These are phyloP conservation scores for Penicillium samsonianum DNA, from an alignment of 495 filamentous ascomycete species.

Conservation along the genomic window DNA sequence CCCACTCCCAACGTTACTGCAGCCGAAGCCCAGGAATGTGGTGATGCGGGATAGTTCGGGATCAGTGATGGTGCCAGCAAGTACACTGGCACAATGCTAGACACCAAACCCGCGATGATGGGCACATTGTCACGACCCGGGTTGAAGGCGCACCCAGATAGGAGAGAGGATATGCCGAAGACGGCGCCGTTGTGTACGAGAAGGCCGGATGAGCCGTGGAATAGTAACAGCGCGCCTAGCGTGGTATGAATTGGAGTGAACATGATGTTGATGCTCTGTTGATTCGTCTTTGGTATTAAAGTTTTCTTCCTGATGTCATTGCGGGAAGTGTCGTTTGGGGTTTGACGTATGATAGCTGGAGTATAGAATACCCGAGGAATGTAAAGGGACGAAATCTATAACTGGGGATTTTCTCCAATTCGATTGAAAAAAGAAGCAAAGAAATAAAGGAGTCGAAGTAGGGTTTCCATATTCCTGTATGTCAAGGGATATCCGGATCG, in stretches of 20 bases:
- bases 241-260: constrained; percentile 60
- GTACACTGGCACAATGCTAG: constrained; percentile 44
- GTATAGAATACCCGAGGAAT: not conserved
- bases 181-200: constrained; percentile 57
- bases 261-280: constrained; percentile 38
- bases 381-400: not conserved
- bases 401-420: not conserved
- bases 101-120: constrained; percentile 50
- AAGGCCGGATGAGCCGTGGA: constrained; percentile 53
- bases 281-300: constrained; percentile 16
- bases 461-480: constrained; percentile 8
- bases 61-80: constrained; percentile 46
- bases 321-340: not conserved
- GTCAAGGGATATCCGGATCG: constrained; percentile 16
- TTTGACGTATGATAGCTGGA: not conserved
- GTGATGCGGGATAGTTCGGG: constrained; percentile 42
- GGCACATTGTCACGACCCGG: constrained; percentile 47
- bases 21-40: constrained; percentile 32
- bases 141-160: constrained; percentile 41
- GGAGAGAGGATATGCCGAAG: constrained; percentile 56
- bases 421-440: not conserved
- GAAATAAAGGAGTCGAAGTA: constrained; percentile 1
- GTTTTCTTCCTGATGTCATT: constrained; percentile 19
- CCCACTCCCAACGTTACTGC: constrained; percentile 46
- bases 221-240: constrained; percentile 56